Conservation (phyloP, 345 rosid genomes). For the Pistacia vera region DNA sequence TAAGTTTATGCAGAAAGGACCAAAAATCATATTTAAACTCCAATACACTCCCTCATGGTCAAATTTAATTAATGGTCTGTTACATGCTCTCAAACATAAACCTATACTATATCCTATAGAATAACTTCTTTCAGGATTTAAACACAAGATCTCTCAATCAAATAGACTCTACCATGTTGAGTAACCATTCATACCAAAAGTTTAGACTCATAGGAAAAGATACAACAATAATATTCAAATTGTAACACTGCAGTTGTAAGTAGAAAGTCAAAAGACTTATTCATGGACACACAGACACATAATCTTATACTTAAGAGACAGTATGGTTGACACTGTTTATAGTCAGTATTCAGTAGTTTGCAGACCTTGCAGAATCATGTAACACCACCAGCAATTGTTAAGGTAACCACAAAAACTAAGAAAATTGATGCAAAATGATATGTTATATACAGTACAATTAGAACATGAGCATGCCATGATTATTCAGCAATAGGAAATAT, state of each 20-base stretch:
- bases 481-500: background rate
- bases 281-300: background rate
- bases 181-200: background rate
- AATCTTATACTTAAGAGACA: background rate
- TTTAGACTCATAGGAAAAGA: background rate
- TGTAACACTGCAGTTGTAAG: background rate
- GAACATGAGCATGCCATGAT: background rate
- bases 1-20: background rate
- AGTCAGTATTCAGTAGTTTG: background rate
- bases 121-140: no score
- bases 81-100: background rate
- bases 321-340: background rate
- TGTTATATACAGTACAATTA: background rate
- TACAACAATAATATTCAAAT: background rate
- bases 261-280: background rate
- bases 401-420: background rate
- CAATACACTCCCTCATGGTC: background rate
- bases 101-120: background rate
- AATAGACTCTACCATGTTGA: background rate
- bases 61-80: background rate
- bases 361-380: slow-evolving; percentile 1
- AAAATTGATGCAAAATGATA: background rate
- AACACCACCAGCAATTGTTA: background rate
- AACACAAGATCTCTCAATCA: background rate
- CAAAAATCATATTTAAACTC: background rate